A percentile compares a stretch with the other conserved stretches of the same genome.
Conservation (phyloP, 2,329 filamentous ascomycete genomes). For the Fragosphaeria purpurea region DNA sequence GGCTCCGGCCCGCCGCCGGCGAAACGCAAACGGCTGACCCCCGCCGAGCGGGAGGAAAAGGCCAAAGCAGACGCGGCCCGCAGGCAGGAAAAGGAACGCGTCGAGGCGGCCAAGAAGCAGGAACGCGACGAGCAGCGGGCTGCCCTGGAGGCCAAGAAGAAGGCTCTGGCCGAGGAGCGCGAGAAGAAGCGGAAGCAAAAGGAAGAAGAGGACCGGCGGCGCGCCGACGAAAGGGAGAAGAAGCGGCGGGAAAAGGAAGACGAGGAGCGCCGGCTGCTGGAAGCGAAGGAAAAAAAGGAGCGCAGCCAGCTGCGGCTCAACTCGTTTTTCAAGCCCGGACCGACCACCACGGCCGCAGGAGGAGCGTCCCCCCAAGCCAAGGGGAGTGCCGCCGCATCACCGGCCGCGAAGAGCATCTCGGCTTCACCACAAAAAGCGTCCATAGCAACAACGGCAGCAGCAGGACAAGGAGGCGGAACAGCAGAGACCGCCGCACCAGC, state of each 20-base stretch:
- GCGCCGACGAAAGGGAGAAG: conserved; percentile 31
- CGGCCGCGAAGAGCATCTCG: conserved; percentile 7
- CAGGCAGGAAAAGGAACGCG: conserved; percentile 21
- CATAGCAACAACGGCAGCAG: too few species aligned
- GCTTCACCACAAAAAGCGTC: conserved; percentile 20
- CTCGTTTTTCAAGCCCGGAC: conserved; percentile 33
- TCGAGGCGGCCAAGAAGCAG: conserved; percentile 20
- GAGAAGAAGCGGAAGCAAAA: conserved; percentile 28
- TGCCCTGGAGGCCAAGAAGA: conserved; percentile 27
- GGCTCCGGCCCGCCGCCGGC: conserved; percentile 18
- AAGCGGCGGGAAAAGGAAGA: conserved; percentile 44
- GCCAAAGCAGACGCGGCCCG: conserved; percentile 26
- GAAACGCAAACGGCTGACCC: conserved; percentile 38
- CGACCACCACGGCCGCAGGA: not conserved
- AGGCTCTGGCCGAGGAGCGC: conserved; percentile 20
- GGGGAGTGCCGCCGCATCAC: not conserved
- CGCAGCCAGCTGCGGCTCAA: conserved; percentile 36
- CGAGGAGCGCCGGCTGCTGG: conserved; percentile 31
- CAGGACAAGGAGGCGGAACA: too few species aligned
- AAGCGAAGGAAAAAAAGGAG: conserved; percentile 40
- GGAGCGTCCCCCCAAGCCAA: conserved; percentile 7
- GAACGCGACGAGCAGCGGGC: conserved; percentile 25
- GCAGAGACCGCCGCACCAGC: not conserved
- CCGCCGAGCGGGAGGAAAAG: conserved; percentile 28
- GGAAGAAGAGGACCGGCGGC: conserved; percentile 22